Evolutionary conservation across 768 basidiomycete genomes (phyloP), one percentile per base, ranked within the genome.

Genomic region (Solioccasus polychromus): DNA sequence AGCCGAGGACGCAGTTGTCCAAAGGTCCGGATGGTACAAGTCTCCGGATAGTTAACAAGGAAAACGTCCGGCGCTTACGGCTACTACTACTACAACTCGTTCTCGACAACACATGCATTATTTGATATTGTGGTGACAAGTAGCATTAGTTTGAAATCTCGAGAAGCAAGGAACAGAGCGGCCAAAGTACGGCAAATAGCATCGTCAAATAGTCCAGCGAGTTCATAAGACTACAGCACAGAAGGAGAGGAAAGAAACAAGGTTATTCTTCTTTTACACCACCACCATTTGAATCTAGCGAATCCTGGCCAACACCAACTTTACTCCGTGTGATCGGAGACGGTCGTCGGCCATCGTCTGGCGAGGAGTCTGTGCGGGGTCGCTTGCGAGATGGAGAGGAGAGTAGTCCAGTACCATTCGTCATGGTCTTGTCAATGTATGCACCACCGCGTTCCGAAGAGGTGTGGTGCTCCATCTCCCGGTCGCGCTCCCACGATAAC

Each of bases 401-500:
- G 35, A 54, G 20, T 31, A 60, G 24, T 1, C 54, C 50, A 9
- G 35, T 34, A 4, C 63, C 60, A 14, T 59, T 55, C 22, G 39
- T 17, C 42, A 48, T 36, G 22, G 36, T 29, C 45, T 60, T 67
- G 18, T 62, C 58, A 0, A 52, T 35, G 29, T 39, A 32, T 30
- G 50, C 57, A 18, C 46, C 52, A 2, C 50, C 47, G 25, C 63
- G 65, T 17, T 65, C 66, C 8, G 63, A 65, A 20, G 63, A 48
- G 3, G 50, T 47, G 19, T 63, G 64, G 17, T 66, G 62, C 8
- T 64, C 64, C 22, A 54, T 29, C 17, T 62, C 52, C 35, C 62
- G 57, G 24, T 67, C 63, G 4, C 63, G 63, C 31, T 64, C 63
- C 63, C 63, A 64, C 19, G 65, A 63, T 30, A 67, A 39, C 18